Evolutionary conservation across 495 filamentous ascomycete species (phyloP).

Genomic region (Lepraria neglecta): DNA sequence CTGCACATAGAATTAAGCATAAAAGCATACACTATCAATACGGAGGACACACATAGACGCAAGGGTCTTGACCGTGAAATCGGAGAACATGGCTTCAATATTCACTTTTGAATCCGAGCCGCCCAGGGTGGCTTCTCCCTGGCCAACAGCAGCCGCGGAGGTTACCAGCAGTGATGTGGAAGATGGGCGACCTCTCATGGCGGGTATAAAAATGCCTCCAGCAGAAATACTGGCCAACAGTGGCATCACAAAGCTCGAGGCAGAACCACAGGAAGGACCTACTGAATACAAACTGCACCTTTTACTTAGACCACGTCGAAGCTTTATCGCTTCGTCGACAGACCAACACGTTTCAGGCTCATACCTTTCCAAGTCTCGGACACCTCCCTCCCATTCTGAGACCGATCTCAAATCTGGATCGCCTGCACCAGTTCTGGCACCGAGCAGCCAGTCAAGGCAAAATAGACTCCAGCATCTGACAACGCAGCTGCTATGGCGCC

Average conservation of each 20-base stretch:
- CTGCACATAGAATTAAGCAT: constrained; percentile 18
- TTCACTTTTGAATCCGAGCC: constrained; percentile 92
- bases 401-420: constrained; percentile 8
- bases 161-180: not conserved
- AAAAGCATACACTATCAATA: constrained; percentile 19
- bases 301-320: constrained; percentile 70
- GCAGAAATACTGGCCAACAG: constrained; percentile 58
- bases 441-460: constrained; percentile 60
- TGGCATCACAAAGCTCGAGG: constrained; percentile 68
- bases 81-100: constrained; percentile 73
- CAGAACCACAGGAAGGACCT: constrained; percentile 90
- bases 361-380: constrained; percentile 45
- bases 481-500: constrained; percentile 87
- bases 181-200: constrained; percentile 2
- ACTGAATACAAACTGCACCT: constrained; percentile 96
- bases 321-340: constrained; percentile 58
- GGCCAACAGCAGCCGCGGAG: constrained; percentile 50
- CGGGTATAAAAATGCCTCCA: constrained; percentile 30
- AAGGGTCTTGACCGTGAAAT: constrained; percentile 8
- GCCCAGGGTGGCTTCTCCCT: constrained; percentile 81
- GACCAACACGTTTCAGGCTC: constrained; percentile 55
- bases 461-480: constrained; percentile 83
- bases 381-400: constrained; percentile 6
- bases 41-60: constrained; percentile 9
- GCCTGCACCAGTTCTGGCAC: constrained; percentile 34